Evolutionary conservation across 768 basidiomycete species (phyloP), one percentile per base, ranked within the genome.

Genomic region (Mycena belliarum): DNA sequence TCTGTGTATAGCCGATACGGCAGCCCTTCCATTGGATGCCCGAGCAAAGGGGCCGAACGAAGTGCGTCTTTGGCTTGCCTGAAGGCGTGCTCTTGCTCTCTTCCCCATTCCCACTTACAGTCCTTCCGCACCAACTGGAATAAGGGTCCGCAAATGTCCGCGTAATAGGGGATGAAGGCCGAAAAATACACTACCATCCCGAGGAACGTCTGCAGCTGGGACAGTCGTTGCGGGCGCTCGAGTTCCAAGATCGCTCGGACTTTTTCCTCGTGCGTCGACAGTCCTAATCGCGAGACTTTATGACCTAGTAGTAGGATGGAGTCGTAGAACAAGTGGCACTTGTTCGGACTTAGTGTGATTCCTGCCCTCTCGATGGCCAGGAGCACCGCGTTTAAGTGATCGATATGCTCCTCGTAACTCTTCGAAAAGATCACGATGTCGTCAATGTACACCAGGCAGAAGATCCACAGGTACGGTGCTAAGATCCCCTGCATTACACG

Each of bases 201-300:
- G 5, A 71, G 46, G 58, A 68, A 70, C 1, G 45, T 60, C 33
- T 66, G 65, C 29, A 70, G 37, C 20, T 59, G 23, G 2, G 24
- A 12, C 11, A 56, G 11, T 14, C 20, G 25, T 5, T 25, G n/a
- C 3, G 53, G 59, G 2, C 38, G 14, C 24, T 26, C 45, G 5
- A 55, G 32, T 11, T 55, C 45, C 28, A 56, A 11, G 3, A 55
- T 48, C 4, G 53, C 48, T 9, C 23, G 14, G 0, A 60, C 53
- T 45, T 60, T 60, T 25, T 60, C 59, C 5, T 24, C 15, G 48
- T 61, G 56, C 14, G 48, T 63, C 3, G 52, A 49, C 15, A 63
- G 40, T 1, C 61, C 59, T 6, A 32, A 20, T 10, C 37, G 11
- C 37, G 18, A 38, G 6, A 38, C 37, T 38, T 38, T 38, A n/a